Evolutionary conservation across 371 early-diverging fungal genomes (phyloP).

Genomic region (Parasitella parasitica): DNA sequence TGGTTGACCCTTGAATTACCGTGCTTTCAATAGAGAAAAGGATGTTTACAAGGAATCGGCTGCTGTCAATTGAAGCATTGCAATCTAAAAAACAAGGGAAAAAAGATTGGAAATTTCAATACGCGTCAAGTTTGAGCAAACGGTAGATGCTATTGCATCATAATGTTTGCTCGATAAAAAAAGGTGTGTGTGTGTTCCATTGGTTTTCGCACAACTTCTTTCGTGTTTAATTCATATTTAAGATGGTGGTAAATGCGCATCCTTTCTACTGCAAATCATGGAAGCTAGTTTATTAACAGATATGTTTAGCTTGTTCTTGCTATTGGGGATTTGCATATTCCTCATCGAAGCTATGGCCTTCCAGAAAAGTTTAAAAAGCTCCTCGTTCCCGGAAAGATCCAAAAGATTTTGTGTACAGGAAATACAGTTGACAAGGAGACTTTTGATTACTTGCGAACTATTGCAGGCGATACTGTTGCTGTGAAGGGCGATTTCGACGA

Average conservation of each 20-base stretch:
- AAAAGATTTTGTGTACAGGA: constrained; percentile 92
- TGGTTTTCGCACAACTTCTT: neutral
- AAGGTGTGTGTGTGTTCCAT: neutral
- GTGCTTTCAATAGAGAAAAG: too few relatives aligned
- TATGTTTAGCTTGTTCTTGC: constrained; percentile 72
- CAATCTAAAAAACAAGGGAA: too few relatives aligned
- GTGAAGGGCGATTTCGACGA: constrained; percentile 90
- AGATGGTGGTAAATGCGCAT: neutral
- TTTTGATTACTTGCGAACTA: constrained; percentile 81
- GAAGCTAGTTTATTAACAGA: too few relatives aligned
- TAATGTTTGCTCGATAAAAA: neutral
- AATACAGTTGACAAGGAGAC: constrained; percentile 83
- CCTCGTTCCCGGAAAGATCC: constrained; percentile 91
- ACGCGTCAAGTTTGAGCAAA: neutral
- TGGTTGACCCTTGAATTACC: too few relatives aligned
- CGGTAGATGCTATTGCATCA: neutral
- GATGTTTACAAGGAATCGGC: too few relatives aligned
- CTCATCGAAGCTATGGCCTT: constrained; percentile 84
- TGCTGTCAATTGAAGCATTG: too few relatives aligned
- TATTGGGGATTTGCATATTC: constrained; percentile 94
- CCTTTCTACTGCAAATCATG: neutral
- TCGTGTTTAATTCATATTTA: neutral
- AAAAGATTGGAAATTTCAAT: neutral
- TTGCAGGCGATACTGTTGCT: constrained; percentile 76
- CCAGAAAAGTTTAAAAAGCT: constrained; percentile 91